Evolutionary conservation across 805 yeast species (phyloP), one percentile per base, ranked within the genome.

Genomic region (Spathaspora sp.): DNA sequence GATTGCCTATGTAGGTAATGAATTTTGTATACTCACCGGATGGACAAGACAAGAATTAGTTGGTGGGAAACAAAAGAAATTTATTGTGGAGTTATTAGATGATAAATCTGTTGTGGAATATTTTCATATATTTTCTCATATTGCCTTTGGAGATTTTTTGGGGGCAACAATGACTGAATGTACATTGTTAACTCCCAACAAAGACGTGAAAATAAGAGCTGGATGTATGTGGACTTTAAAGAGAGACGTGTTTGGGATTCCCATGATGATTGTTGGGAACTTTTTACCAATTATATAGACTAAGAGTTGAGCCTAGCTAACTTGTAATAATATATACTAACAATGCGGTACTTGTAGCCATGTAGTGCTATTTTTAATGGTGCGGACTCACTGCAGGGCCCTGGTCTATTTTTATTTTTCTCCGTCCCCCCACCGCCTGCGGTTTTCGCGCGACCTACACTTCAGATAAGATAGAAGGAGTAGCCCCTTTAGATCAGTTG

Each of bases 211-310:
- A 50, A 80, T 93, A 46, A 76, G 86, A 48, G 89, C 97, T 0
- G 82, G 89, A 28, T 86, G 96, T 60, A 85, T 88, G 60, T 89
- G 97, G 96, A 94, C 98, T 0, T 72, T 94, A 57, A 91, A 92
- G 63, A 76, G 97, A 65, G 98, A 93, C 64, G 96, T 93, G 16
- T 93, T 94, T 70, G 97, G 97, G 8, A 86, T 93, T 49, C 99
- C 99, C 14, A 86, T 94, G 90, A 92, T 93, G 96, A 86, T 94
- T 19, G 81, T 93, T 32, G 98, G 97, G 16, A 94, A 90, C 64
- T 93, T 93, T 65, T 73, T 93, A 59, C 98, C 97, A 0, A 85
- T 89, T 26, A 55, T 82, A 47, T 75, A 72, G 47, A 44, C 29
- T 23, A 6, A 23, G 26, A 23, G 26, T 23, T 23, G 26, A 23